Percentiles rank a stretch among this genome's conserved stretches.
phyloP scores from a whole-genome alignment of 1,139 yeast genomes.

The Blastobotrys serpentis region DNA sequence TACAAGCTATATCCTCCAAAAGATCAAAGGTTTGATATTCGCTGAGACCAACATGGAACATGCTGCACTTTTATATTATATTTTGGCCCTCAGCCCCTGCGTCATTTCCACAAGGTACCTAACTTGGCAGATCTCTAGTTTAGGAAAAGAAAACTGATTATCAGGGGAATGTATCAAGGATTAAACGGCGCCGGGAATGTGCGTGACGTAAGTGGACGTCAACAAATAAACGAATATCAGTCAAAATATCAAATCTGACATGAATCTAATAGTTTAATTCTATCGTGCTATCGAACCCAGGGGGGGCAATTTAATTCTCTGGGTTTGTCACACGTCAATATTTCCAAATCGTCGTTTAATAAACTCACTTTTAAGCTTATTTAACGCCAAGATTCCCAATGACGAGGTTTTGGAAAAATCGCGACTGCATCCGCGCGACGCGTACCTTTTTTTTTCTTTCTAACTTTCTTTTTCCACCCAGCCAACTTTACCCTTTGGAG shows the following conservation, averaged over 20 bases:
- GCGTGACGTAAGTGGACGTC: background rate
- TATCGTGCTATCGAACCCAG: too few relatives aligned
- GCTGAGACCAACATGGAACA: too few relatives aligned
- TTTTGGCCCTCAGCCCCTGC: background rate
- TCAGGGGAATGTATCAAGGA: too few relatives aligned
- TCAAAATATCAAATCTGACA: too few relatives aligned
- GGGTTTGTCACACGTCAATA: background rate
- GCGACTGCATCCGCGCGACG: background rate
- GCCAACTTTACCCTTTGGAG: too few relatives aligned
- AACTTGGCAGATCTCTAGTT: background rate
- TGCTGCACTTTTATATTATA: background rate
- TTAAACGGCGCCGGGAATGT: background rate
- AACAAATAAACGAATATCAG: too few relatives aligned
- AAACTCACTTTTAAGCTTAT: background rate
- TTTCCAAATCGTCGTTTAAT: background rate
- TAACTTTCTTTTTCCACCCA: too few relatives aligned
- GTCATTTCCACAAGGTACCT: background rate
- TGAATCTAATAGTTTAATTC: too few relatives aligned
- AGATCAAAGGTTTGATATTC: too few relatives aligned
- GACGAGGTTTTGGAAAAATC: too few relatives aligned
- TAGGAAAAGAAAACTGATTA: background rate
- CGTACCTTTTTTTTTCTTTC: background rate
- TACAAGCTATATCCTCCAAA: background rate
- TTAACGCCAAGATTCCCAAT: background rate
- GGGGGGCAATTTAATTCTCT: background rate